Evolutionary conservation across 2,329 filamentous ascomycete genomes (phyloP), one percentile per base, ranked within the genome.

Genomic region (Trichophyton simii): DNA sequence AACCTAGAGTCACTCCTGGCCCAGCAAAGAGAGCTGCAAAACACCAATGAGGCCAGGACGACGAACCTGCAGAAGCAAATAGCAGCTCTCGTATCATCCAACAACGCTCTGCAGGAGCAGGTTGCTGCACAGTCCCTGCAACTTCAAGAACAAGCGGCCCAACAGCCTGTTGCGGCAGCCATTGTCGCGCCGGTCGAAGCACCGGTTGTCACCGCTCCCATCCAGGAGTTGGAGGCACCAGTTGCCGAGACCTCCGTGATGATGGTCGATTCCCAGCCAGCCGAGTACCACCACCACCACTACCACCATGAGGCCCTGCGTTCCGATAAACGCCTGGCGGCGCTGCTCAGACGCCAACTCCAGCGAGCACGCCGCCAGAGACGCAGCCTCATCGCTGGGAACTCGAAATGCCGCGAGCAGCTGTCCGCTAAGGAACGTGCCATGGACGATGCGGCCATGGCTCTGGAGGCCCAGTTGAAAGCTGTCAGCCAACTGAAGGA

Each of bases 271-370:
- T 38, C 34, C 34, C 34, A 57, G 25, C 20, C 58, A n/a, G 15
- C 13, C 54, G 28, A n/a, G 44, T 42, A 34, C 22, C 34, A 38
- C 34, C 34, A 38, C 34, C 34, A 38, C 34, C 34, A 38, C 34
- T 38, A 38, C 34, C 34, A 38, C 34, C 36, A 41, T 25, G 20
- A 18, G 46, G 25, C 34, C 11, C 34, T 25, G 55, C 59, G 36
- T 59, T n/a, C 22, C 46, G 59, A 25, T 48, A 63, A 57, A 4
- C 44, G 20, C 20, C 3, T 48, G n/a, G 46, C 34, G 25, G 57
- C 38, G 36, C 46, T 60, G 44, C 34, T 58, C 31, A 61, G 58
- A 28, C 62, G 52, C 31, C 59, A 61, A 60, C 38, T 61, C 42
- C n/a, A 52, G 18, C 61, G 36, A 55, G 18, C 28, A 41, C 36